Evolutionary conservation across 2,329 filamentous ascomycete genomes (phyloP).

Genomic region (Nemania sp.): DNA sequence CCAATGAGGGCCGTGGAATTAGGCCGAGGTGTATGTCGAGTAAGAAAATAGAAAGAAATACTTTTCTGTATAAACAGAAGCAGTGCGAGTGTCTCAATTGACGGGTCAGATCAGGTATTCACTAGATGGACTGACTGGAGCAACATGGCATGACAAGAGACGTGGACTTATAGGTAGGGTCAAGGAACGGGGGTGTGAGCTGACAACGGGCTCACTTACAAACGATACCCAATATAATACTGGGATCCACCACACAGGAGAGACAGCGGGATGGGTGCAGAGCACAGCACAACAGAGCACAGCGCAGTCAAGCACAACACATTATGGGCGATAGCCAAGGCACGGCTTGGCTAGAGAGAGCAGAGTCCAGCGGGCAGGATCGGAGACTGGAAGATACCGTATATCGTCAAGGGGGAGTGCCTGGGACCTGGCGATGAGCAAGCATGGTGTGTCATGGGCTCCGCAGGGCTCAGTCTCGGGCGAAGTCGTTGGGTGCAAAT

Average conservation of each 20-base stretch:
- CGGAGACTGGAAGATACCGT: constrained; percentile 18
- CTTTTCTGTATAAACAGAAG: constrained; percentile 9
- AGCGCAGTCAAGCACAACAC: constrained; percentile 10
- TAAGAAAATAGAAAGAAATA: background rate
- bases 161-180: constrained; percentile 19
- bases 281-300: constrained; percentile 7
- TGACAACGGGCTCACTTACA: constrained; percentile 24
- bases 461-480: constrained; percentile 25
- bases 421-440: constrained; percentile 26
- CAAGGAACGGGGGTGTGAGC: constrained; percentile 28
- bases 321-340: constrained; percentile 20
- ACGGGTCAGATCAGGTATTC: constrained; percentile 37
- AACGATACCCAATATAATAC: background rate
- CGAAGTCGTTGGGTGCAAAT: constrained; percentile 27
- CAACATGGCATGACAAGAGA: constrained; percentile 40
- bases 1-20: constrained; percentile 29
- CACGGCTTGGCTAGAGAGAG: constrained; percentile 17
- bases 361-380: constrained; percentile 24
- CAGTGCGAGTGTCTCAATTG: constrained; percentile 26
- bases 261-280: background rate
- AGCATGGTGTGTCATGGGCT: constrained; percentile 28
- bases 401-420: constrained; percentile 13
- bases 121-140: constrained; percentile 35
- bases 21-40: constrained; percentile 24
- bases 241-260: background rate